Percentiles rank a stretch among this genome's conserved stretches.
phyloP scores from a whole-genome alignment of 192 early-diverging fungal species.

The Backusella australiensis region DNA sequence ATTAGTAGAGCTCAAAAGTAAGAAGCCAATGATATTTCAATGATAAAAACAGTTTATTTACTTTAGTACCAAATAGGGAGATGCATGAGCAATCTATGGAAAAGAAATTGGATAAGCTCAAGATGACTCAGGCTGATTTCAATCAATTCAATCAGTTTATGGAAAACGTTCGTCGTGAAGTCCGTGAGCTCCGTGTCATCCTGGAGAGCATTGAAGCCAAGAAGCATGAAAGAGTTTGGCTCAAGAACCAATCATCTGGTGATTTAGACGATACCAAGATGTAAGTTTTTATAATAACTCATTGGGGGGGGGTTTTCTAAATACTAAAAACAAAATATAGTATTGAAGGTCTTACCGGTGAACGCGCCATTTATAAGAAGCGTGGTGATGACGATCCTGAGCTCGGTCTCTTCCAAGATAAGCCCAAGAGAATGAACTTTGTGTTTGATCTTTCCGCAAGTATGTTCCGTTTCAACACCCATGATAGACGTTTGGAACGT shows the following conservation, averaged over 20 bases:
- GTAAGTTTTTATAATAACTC: conserved; percentile 24
- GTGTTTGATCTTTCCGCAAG: conserved; percentile 78
- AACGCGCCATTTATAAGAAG: conserved; percentile 74
- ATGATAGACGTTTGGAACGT: conserved; percentile 59
- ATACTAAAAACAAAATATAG: conserved; percentile 1
- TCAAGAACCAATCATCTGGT: conserved; percentile 75
- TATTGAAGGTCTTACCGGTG: conserved; percentile 74
- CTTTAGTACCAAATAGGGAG: conserved; percentile 33
- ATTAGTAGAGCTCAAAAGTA: conserved; percentile 40
- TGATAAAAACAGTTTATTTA: not conserved
- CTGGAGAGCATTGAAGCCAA: conserved; percentile 75
- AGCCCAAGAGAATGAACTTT: conserved; percentile 75
- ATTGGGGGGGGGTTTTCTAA: not conserved
- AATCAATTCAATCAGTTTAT: conserved; percentile 47
- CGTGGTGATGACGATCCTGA: conserved; percentile 76
- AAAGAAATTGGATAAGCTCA: conserved; percentile 63
- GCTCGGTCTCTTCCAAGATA: conserved; percentile 64
- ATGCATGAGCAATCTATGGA: conserved; percentile 72
- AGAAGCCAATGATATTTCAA: not conserved
- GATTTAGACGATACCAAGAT: conserved; percentile 81
- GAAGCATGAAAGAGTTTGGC: conserved; percentile 81
- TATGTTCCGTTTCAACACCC: conserved; percentile 65
- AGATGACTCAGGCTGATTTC: conserved; percentile 71
- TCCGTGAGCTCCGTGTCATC: conserved; percentile 74
- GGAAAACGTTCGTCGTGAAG: conserved; percentile 62